Percentiles rank a stretch among this genome's conserved stretches.
Evolutionary conservation across 1,284 basidiomycete genomes (phyloP).

Genomic region (Amylostereum chailletii): DNA sequence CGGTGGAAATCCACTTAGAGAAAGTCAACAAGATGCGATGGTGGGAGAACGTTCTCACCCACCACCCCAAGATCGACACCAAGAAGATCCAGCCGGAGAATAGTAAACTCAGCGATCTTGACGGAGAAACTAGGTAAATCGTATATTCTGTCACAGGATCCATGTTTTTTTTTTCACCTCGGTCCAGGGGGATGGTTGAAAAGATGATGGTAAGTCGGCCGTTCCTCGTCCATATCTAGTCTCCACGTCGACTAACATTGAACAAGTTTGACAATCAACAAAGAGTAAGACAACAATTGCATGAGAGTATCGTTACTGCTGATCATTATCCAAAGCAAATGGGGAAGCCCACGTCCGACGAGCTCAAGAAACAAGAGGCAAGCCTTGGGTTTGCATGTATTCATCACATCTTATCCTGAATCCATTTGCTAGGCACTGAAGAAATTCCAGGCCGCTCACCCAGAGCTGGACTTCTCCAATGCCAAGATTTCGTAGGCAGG

Average conservation of each 20-base stretch:
- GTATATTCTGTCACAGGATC: not conserved
- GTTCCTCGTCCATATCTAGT: constrained; percentile 6
- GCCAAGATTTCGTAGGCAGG: constrained; percentile 67
- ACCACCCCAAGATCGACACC: constrained; percentile 96
- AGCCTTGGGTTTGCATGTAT: constrained; percentile 9
- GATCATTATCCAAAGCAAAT: constrained; percentile 58
- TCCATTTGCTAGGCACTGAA: constrained; percentile 53
- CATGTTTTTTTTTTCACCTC: constrained; percentile 2
- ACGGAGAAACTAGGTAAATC: constrained; percentile 78
- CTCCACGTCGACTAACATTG: not conserved
- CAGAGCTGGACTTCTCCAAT: constrained; percentile 93
- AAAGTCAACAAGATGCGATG: constrained; percentile 84
- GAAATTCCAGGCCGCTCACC: constrained; percentile 86
- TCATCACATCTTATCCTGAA: not conserved
- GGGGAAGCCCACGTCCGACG: constrained; percentile 91
- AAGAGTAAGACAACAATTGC: constrained; percentile 46
- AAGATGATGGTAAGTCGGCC: constrained; percentile 92
- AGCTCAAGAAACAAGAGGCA: constrained; percentile 84
- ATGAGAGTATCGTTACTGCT: constrained; percentile 4
- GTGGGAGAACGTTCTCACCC: constrained; percentile 96
- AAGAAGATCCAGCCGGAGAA: constrained; percentile 94
- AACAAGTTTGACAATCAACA: constrained; percentile 93
- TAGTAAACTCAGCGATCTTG: constrained; percentile 93
- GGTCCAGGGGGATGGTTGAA: constrained; percentile 89
- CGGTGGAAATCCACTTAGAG: constrained; percentile 75